Percentiles rank a stretch among this genome's conserved stretches.
phyloP scores from a whole-genome alignment of 2,329 filamentous ascomycete genomes.

The Westerdykella sp. region DNA sequence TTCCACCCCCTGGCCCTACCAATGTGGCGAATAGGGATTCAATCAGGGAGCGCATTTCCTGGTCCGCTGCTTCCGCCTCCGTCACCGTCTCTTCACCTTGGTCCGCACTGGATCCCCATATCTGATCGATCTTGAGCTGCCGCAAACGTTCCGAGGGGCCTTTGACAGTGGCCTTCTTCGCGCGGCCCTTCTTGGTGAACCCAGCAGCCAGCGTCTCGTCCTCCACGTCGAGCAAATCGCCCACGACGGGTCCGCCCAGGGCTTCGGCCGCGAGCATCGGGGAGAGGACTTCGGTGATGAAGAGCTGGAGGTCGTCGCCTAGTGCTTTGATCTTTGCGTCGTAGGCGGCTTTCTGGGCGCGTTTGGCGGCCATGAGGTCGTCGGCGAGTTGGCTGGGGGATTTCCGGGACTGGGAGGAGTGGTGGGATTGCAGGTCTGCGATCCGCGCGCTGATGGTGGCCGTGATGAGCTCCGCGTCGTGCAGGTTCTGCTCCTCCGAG shows the following conservation, averaged over 20 bases:
- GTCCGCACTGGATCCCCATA: conserved; percentile 37
- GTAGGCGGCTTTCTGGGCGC: conserved; percentile 53
- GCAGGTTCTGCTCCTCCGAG: conserved; percentile 42
- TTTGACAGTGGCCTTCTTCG: conserved; percentile 36
- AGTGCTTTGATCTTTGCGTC: conserved; percentile 56
- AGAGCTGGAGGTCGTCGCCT: conserved; percentile 59
- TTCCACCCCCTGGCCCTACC: conserved; percentile 28
- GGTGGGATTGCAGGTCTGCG: conserved; percentile 51
- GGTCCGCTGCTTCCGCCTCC: conserved; percentile 45
- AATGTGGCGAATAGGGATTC: conserved; percentile 42
- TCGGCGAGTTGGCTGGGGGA: conserved; percentile 56
- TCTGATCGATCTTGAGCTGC: conserved; percentile 48
- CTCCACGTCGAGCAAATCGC: conserved; percentile 61
- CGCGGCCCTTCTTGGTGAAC: conserved; percentile 48
- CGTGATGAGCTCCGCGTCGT: conserved; percentile 44
- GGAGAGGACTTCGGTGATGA: conserved; percentile 65
- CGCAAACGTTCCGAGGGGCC: conserved; percentile 27
- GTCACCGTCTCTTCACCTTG: conserved; percentile 28
- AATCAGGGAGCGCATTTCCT: conserved; percentile 44
- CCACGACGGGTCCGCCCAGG: conserved; percentile 74
- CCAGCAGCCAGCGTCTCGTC: conserved; percentile 49
- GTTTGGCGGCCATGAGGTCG: conserved; percentile 57
- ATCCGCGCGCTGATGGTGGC: conserved; percentile 53
- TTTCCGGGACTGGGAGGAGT: conserved; percentile 53
- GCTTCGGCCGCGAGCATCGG: conserved; percentile 77